These are phyloP conservation scores for Myxozyma mucilagina DNA, from an alignment of 805 yeast genomes.

Conservation along the genomic window DNA sequence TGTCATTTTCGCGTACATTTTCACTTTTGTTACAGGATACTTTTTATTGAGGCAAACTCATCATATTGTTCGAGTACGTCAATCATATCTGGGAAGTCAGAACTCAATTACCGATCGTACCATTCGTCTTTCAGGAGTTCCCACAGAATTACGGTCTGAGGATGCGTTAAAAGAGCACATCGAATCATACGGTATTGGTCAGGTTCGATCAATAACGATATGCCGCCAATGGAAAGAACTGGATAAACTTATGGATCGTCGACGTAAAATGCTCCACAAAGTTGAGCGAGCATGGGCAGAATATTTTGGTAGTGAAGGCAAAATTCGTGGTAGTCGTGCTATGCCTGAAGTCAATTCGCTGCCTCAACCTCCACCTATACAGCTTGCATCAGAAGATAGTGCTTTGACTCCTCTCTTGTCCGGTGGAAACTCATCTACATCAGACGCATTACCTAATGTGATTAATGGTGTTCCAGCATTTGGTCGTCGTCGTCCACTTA, in stretches of 20 bases:
- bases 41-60: constrained; percentile 68
- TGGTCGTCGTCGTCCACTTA: constrained; percentile 54
- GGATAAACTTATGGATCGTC: constrained; percentile 61
- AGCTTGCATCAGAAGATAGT: constrained; percentile 20
- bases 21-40: constrained; percentile 66
- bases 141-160: constrained; percentile 73
- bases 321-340: constrained; percentile 20
- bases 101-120: constrained; percentile 91
- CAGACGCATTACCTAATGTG: constrained; percentile 17
- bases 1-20: constrained; percentile 80
- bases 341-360: constrained; percentile 20
- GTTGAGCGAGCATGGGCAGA: constrained; percentile 74
- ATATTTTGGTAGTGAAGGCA: constrained; percentile 51
- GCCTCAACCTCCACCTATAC: constrained; percentile 30
- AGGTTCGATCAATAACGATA: constrained; percentile 70
- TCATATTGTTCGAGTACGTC: constrained; percentile 75
- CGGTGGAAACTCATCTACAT: not conserved
- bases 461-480: constrained; percentile 11
- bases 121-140: constrained; percentile 79
- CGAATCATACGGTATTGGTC: constrained; percentile 76
- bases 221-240: constrained; percentile 85
- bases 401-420: constrained; percentile 12
- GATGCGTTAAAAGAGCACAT: constrained; percentile 70
- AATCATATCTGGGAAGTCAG: constrained; percentile 76
- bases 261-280: constrained; percentile 54